phyloP scores from a whole-genome alignment of 805 yeast genomes.

The Vanderwaltozyma polyspora region DNA sequence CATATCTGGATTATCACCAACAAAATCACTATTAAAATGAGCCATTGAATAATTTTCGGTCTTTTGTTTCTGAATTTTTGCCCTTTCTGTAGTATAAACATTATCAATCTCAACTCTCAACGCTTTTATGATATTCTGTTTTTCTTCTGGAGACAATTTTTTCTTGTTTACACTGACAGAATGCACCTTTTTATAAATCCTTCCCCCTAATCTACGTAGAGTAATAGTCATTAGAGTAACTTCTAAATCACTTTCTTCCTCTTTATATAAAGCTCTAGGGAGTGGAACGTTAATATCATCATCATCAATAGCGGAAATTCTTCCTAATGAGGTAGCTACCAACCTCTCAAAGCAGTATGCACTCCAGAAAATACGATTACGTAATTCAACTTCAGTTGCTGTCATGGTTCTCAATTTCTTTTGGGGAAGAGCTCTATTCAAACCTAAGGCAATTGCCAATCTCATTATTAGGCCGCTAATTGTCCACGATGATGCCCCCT shows the following conservation, averaged over 20 bases:
- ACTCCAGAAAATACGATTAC: constrained; percentile 40
- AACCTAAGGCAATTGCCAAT: constrained; percentile 34
- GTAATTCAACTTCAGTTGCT: constrained; percentile 31
- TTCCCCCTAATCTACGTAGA: constrained; percentile 37
- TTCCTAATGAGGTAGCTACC: constrained; percentile 38
- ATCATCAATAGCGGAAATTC: constrained; percentile 39
- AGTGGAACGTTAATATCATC: constrained; percentile 38
- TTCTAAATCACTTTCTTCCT: constrained; percentile 31
- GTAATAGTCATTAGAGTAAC: constrained; percentile 33
- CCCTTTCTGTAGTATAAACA: constrained; percentile 17
- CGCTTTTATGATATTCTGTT: constrained; percentile 23
- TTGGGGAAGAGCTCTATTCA: constrained; percentile 31
- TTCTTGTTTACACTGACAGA: constrained; percentile 31
- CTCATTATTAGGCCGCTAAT: constrained; percentile 38
- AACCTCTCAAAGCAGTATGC: constrained; percentile 38
- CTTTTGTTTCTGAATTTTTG: constrained; percentile 16
- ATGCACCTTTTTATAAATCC: constrained; percentile 36
- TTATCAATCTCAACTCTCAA: constrained; percentile 28
- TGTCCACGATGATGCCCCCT: constrained; percentile 42
- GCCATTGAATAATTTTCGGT: constrained; percentile 3
- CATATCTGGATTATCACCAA: constrained; percentile 3
- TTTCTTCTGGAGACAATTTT: constrained; percentile 24
- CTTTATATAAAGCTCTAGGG: constrained; percentile 32
- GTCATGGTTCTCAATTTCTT: constrained; percentile 23
- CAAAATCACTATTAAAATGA: constrained; percentile 6